Evolutionary conservation across 108 stramenopile species (phyloP), one percentile per base, ranked within the genome.

Genomic region (Stephanodiscus triporus): DNA sequence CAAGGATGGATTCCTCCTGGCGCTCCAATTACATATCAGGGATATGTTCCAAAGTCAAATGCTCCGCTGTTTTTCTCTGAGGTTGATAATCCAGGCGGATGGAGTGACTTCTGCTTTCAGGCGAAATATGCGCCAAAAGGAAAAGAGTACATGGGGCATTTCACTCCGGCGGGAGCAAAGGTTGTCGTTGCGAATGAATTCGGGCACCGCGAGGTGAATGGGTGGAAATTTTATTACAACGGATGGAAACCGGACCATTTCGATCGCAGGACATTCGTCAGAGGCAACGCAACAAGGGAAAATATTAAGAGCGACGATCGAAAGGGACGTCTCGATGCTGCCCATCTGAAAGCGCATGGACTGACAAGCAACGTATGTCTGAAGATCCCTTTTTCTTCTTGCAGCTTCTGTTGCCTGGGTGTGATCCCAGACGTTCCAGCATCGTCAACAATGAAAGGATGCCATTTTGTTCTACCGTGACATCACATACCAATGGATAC

Each of bases 331-430:
- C 51, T 53, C 19, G 51, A 53, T 26, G 51, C 24, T 7, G 8
- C 7, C 23, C 2, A 1, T 6, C 8, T 53, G n/a, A 19, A 1
- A 1, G 8, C 2, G n/a, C 51, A 53, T 53, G 51, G 51, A 22
- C 8, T 53, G 20, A 53, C 19, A 6, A 6, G 19, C 13, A 53
- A 1, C n/a, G 51, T 6, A 8, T 53, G 51, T 20, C 5, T 1
- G 10, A 19, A 6, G 51, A 53, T 19, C 51, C 63, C n/a, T 47
- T 64, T 9, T 73, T 63, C 9, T 75, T 75, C 19, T 60, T 30
- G 0, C 73, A 75, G 34, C 26, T 66, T 1, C 23, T 75, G 26
- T 51, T 66, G 10, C 73, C 73, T 13, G 56, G 67, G 32, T 66
- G 73, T 19, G n/a, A 55, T 20, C 49, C 65, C 29, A 37, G 5